These are phyloP conservation scores for Wallacemonas sp. DNA, from an alignment of 208 protist species.

Conservation along the genomic window DNA sequence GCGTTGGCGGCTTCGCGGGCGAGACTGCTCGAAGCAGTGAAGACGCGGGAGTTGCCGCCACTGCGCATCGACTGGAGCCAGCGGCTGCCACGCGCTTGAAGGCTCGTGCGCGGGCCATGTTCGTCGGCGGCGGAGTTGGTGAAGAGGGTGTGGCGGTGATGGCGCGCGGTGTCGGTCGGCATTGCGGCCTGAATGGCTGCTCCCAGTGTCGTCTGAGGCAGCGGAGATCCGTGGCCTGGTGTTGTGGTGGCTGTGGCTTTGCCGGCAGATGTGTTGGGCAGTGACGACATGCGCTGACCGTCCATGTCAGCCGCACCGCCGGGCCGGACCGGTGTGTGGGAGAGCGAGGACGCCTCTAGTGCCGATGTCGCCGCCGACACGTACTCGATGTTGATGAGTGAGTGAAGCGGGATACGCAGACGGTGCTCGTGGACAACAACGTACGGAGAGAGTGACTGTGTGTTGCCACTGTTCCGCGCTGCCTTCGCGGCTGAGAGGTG, in stretches of 20 bases:
- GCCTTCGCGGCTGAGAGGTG: not conserved
- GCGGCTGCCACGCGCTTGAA: not conserved
- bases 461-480: not conserved
- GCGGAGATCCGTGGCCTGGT: not conserved
- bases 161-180: not conserved
- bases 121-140: not conserved
- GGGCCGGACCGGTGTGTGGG: no score
- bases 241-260: not conserved
- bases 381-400: constrained; percentile 79
- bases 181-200: not conserved
- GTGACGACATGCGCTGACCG: no score
- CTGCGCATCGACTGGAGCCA: constrained; percentile 6
- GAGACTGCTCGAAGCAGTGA: not conserved
- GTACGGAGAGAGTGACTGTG: not conserved
- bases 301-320: no score
- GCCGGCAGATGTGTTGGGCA: no score
- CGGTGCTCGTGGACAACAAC: constrained; percentile 26
- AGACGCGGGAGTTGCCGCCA: not conserved
- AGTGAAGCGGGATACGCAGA: constrained; percentile 54
- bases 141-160: not conserved
- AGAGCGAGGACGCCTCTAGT: constrained; percentile 11
- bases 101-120: not conserved
- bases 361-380: constrained; percentile 63
- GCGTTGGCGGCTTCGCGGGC: not conserved
- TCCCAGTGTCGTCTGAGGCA: not conserved